Evolutionary conservation across 2,329 filamentous ascomycete species (phyloP), one percentile per base, ranked within the genome.

Genomic region (Orbilia brochopaga): DNA sequence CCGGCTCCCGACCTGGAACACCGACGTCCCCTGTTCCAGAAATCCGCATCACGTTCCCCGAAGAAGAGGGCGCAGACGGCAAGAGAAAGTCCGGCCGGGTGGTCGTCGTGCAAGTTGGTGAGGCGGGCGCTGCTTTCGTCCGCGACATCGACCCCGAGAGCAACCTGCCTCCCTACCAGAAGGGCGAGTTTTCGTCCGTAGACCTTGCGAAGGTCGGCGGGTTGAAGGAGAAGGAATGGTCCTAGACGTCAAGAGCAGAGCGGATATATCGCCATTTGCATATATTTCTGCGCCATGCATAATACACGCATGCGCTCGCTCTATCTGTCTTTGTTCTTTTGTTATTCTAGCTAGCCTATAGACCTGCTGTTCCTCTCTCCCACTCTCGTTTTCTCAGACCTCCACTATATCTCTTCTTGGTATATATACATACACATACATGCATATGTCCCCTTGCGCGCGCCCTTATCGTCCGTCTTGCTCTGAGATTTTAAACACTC

Each of bases 31-130:
- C 90, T n/a, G 75, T 97, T 27, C 94, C 94, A 19, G 90, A 97
- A 82, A 99, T 99, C 78, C 91, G 92, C 81, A 96, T 99, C 80
- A 97, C 94, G 37, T 97, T 99, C 83, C 94, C 94, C 15, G 91
- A 95, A 77, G 94, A 97, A 83, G 88, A 95, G 76, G 92, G 97
- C 78, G 90, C 91, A 75, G 83, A 86, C 61, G 93, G 93, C 76
- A 91, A 88, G 80, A 85, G 85, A 76, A 90, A 90, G 82, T 91
- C 89, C 75, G 93, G 93, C 35, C 88, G 92, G 32, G 92, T 97
- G 57, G 89, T 99, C 21, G 87, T 97, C 37, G 93, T 99, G 63
- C 87, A 91, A 58, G 91, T 97, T 57, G 92, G 92, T 74, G 94
- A 97, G 75, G 89, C 90, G 53, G 85, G 87, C 40, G 88, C 97